A percentile compares a stretch with the other conserved stretches of the same genome.
phyloP scores from a whole-genome alignment of 1,284 basidiomycete species.

The Naganishia cerealis region DNA sequence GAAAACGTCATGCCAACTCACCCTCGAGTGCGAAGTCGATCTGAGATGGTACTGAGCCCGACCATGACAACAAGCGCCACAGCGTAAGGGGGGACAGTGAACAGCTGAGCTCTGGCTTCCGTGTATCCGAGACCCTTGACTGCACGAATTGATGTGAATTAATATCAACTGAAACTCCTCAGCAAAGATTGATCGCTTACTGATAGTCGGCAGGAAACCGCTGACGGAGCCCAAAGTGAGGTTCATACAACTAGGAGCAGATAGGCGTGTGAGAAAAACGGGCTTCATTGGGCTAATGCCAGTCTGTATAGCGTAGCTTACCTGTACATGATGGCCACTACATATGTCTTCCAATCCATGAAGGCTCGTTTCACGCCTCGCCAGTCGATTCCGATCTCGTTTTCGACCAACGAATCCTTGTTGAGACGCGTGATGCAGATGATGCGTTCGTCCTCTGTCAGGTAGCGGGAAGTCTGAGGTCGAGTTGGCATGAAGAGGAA shows the following conservation, averaged over 20 bases:
- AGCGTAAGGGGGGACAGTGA: constrained; percentile 77
- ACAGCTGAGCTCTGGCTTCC: constrained; percentile 59
- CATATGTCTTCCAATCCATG: constrained; percentile 61
- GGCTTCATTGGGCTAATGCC: constrained; percentile 9
- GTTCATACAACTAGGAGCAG: constrained; percentile 74
- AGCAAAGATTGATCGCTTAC: constrained; percentile 54
- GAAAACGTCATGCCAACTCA: constrained; percentile 5
- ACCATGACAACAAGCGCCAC: constrained; percentile 68
- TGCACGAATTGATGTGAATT: not conserved
- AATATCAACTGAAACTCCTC: constrained; percentile 5
- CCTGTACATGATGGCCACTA: constrained; percentile 69
- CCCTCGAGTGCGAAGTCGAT: constrained; percentile 70
- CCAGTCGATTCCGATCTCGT: constrained; percentile 50
- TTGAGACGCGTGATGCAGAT: constrained; percentile 74
- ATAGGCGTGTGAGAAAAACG: constrained; percentile 58
- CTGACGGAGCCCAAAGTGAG: constrained; percentile 73
- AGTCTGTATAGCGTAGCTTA: constrained; percentile 55
- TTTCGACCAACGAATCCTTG: constrained; percentile 65
- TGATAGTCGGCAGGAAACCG: constrained; percentile 81
- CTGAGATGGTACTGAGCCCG: constrained; percentile 66
- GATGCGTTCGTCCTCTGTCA: constrained; percentile 70
- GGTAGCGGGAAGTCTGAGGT: constrained; percentile 70
- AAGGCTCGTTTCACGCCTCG: constrained; percentile 62
- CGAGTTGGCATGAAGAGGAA: constrained; percentile 70
- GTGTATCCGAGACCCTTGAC: constrained; percentile 56